Evolutionary conservation across 108 stramenopile species (phyloP), one percentile per base, ranked within the genome.

Genomic region (Skeletonema marinoi): DNA sequence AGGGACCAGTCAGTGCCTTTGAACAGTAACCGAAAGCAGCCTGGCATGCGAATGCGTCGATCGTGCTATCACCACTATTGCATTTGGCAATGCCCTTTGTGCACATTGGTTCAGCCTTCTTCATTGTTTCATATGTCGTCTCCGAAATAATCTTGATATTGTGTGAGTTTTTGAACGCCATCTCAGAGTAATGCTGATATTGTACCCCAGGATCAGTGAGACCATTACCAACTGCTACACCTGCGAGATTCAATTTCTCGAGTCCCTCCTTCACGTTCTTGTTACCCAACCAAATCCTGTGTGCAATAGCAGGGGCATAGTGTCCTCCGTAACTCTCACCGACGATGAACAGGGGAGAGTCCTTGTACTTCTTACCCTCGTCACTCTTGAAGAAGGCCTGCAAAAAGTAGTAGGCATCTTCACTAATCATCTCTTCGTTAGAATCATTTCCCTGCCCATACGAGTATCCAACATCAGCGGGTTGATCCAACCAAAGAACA

Each of bases 401-500:
- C 38, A 99, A 69, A 80, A 99, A 99, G 76, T 88, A 90, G 75
- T 96, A 96, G 59, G 97, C 95, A 88, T 99, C 98, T 73, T 96
- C 96, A 60, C 81, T 82, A 41, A 99, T 96, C 93, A 96, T 97
- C 48, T 86, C 92, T 68, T 96, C 94, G 71, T 93, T 87, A 60
- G 80, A 70, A 77, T 98, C 97, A 58, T 78, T 88, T 31, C 81
- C 85, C 50, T 51, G 50, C 0, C 97, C 96, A 73, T 98, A 98
- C 73, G 92, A 94, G 80, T 90, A 99, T 63, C 99, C 99, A 25
- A 97, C 97, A 9, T 98, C 96, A 39, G 98, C 94, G 16, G 99
- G 99, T 74, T 97, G 94, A 76, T 99, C 99, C 29, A 99, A 73
- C 94, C 94, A 99, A 32, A 99, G 78, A 41, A 99, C 92, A 80